phyloP scores from a whole-genome alignment of 2,329 filamentous ascomycete genomes.

The Pseudopyricularia javanii region DNA sequence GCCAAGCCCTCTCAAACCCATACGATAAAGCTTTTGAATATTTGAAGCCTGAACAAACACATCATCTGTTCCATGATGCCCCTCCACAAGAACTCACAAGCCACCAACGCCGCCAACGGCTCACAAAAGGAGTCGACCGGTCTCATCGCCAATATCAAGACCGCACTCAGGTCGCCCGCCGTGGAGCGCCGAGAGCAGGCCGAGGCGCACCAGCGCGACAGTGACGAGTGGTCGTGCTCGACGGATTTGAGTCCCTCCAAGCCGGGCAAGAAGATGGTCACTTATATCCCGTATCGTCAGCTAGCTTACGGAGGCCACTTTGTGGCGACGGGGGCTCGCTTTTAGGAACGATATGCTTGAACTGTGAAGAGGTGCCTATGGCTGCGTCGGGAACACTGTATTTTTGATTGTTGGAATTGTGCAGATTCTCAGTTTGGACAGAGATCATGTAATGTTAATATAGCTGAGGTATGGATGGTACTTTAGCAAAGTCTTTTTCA shows the following conservation, averaged over 20 bases:
- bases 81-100: background rate
- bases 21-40: no score
- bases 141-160: background rate
- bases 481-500: no score
- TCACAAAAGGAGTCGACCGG: background rate
- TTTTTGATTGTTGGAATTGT: no score
- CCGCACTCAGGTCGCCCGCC: background rate
- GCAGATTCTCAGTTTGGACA: no score
- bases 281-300: background rate
- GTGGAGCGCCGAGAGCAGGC: background rate
- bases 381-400: no score
- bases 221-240: conserved; percentile 2
- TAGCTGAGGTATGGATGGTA: no score
- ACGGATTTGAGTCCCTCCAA: background rate
- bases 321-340: background rate
- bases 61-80: background rate
- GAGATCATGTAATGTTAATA: no score
- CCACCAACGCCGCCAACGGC: background rate
- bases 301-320: background rate
- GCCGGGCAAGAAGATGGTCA: conserved; percentile 2
- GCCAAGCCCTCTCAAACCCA: no score
- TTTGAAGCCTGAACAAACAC: no score
- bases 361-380: background rate
- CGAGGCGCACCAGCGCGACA: background rate
- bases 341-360: background rate